Evolutionary conservation across 371 early-diverging fungal species (phyloP).

Genomic region (Mucor velutinosus): DNA sequence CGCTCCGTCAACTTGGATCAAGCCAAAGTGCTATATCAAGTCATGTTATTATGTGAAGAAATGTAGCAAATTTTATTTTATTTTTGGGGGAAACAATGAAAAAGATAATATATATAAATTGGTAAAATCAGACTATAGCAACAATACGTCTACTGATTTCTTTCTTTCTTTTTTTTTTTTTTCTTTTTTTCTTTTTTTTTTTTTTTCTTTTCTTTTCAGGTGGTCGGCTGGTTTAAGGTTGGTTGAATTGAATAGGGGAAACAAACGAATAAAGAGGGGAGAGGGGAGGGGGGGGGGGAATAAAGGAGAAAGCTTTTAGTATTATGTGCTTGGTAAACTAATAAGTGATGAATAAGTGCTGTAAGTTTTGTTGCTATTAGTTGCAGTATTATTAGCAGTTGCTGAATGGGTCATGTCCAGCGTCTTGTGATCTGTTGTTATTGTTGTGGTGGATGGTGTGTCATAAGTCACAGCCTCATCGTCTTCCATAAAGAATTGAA

Average conservation of each 20-base stretch:
- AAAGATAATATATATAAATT: neutral
- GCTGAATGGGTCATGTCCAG: slow-evolving; percentile 11
- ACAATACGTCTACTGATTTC: neutral
- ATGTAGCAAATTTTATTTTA: neutral
- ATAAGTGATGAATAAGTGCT: slow-evolving; percentile 15
- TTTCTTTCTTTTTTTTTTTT: neutral
- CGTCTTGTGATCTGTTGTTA: slow-evolving; percentile 14
- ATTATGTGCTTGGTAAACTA: slow-evolving; percentile 18
- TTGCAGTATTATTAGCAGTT: neutral
- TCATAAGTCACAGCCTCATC: slow-evolving; percentile 30
- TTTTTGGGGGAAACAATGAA: neutral
- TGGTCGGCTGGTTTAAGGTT: neutral
- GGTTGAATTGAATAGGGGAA: neutral
- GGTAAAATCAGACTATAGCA: neutral
- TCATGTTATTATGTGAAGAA: neutral
- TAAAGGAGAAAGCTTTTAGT: neutral
- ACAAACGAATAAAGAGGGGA: neutral
- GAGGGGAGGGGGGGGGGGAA: neutral
- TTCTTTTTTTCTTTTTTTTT: neutral
- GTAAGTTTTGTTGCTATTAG: neutral
- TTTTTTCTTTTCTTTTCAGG: neutral
- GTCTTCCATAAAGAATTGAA: slow-evolving; percentile 57
- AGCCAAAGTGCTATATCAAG: neutral
- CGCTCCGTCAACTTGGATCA: neutral
- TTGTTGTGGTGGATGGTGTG: neutral